phyloP scores from a whole-genome alignment of 208 protist genomes.

The Porcisia deanei region DNA sequence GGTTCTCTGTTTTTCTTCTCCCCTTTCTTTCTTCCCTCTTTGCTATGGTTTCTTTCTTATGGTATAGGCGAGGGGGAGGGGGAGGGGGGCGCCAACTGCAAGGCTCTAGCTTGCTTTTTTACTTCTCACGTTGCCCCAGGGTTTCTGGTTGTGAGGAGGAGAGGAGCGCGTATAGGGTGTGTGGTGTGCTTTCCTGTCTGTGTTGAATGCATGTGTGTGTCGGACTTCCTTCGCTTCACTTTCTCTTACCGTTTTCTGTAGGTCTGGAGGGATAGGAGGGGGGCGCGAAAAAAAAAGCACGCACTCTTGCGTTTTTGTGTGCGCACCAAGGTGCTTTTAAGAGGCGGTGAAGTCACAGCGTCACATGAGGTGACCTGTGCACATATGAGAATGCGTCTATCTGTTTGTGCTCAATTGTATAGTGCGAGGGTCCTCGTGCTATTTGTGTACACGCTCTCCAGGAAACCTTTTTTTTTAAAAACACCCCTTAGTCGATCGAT shows the following conservation, averaged over 20 bases:
- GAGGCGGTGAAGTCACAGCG: not conserved
- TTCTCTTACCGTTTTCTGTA: not conserved
- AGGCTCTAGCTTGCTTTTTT: not conserved
- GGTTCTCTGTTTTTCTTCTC: not conserved
- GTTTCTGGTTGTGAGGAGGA: not conserved
- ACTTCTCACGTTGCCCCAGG: too few species aligned
- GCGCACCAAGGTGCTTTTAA: not conserved
- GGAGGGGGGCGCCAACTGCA: not conserved
- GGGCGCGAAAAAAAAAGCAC: not conserved
- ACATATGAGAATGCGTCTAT: not conserved
- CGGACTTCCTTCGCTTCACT: not conserved
- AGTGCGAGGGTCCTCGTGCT: slow-evolving; percentile 1
- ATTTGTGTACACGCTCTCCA: not conserved
- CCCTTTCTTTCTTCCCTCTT: not conserved
- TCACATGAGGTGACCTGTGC: not conserved
- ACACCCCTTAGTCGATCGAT: not conserved
- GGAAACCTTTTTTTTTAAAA: not conserved
- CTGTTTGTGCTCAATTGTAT: not conserved
- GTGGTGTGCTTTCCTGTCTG: not conserved
- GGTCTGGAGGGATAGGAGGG: not conserved
- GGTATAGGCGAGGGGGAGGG: not conserved
- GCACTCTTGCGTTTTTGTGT: not conserved
- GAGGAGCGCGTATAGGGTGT: not conserved
- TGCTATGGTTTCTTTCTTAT: not conserved
- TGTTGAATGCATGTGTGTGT: not conserved